phyloP scores from a whole-genome alignment of 345 rosid genomes.

The Gossypium stocksii region DNA sequence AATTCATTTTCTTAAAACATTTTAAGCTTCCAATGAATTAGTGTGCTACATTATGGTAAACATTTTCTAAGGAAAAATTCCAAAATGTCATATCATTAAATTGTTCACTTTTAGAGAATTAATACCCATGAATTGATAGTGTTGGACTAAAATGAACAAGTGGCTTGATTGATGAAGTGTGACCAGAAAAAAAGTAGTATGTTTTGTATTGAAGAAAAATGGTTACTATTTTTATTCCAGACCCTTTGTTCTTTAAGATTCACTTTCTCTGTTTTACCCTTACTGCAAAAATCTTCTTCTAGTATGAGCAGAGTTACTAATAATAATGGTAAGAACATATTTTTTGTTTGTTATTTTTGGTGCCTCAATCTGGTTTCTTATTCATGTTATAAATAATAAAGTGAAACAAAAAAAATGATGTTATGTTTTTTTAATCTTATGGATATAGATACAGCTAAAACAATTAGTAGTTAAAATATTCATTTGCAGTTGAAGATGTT shows the following conservation, averaged over 20 bases:
- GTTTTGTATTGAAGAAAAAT: no score
- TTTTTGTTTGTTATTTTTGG: not conserved
- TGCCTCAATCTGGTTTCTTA: not conserved
- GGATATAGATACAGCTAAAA: not conserved
- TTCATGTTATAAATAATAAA: not conserved
- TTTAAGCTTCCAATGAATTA: not conserved
- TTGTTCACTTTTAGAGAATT: no score
- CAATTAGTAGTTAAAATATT: not conserved
- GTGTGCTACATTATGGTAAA: no score
- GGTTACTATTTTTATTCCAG: no score
- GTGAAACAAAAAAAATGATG: not conserved
- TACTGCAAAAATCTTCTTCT: not conserved
- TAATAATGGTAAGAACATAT: not conserved
- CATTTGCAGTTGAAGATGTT: constrained; percentile 72
- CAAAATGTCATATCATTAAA: no score
- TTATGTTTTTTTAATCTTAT: not conserved
- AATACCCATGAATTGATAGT: no score
- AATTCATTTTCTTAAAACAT: not conserved
- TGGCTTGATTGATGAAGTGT: not conserved
- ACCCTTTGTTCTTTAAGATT: no score
- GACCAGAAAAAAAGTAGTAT: no score
- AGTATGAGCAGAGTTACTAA: not conserved
- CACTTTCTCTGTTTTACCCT: not conserved
- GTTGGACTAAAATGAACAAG: not conserved
- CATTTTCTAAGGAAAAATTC: no score